Conservation (phyloP, 2,329 filamentous ascomycete species). For the Calonectria pauciramosa region DNA sequence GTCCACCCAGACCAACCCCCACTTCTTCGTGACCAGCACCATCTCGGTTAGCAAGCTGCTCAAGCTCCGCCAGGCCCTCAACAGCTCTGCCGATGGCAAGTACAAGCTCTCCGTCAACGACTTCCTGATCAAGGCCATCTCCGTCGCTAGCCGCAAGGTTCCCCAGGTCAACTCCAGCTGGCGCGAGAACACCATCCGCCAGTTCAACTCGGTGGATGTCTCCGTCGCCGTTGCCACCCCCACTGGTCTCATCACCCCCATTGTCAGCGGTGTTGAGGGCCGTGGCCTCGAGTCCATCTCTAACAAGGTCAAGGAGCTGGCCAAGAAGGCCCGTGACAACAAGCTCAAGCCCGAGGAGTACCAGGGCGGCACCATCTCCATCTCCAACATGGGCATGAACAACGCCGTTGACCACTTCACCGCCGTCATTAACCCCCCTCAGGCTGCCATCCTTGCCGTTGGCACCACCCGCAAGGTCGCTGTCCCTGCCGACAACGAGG, state of each 20-base stretch:
- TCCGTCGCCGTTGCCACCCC: constrained; percentile 96
- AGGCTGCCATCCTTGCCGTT: constrained; percentile 94
- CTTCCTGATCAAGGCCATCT: constrained; percentile 98
- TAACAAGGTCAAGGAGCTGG: constrained; percentile 91
- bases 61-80: constrained; percentile 95
- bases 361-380: constrained; percentile 98
- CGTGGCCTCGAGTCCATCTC: constrained; percentile 93
- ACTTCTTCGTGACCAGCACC: constrained; percentile 95
- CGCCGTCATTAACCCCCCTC: constrained; percentile 98
- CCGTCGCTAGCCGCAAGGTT: constrained; percentile 90
- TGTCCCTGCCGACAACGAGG: constrained; percentile 86
- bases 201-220: constrained; percentile 94
- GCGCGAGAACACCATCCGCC: constrained; percentile 90
- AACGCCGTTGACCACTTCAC: constrained; percentile 95
- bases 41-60: constrained; percentile 95
- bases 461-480: constrained; percentile 98
- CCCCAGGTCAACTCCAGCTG: constrained; percentile 97
- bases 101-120: constrained; percentile 99
- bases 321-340: constrained; percentile 94
- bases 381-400: constrained; percentile 99
- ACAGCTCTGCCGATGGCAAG: constrained; percentile 87
- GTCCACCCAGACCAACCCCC: constrained; percentile 93
- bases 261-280: constrained; percentile 89
- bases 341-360: constrained; percentile 99
- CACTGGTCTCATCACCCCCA: constrained; percentile 94